Conservation (phyloP, 192 early-diverging fungal species). For the Linnemannia zychae region DNA sequence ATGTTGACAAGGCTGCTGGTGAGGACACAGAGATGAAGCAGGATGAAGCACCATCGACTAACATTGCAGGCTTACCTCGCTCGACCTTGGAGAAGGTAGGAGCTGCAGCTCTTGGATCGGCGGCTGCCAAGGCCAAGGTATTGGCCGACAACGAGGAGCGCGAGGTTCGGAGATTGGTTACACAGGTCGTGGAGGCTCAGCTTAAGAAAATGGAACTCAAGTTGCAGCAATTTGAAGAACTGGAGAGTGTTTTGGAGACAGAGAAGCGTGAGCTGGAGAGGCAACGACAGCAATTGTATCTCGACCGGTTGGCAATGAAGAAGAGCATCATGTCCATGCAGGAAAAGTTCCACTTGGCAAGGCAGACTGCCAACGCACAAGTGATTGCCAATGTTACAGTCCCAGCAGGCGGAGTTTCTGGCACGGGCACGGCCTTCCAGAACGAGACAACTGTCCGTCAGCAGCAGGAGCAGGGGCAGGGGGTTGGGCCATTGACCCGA, state of each 20-base stretch:
- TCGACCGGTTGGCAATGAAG: conserved; percentile 73
- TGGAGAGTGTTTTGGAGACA: conserved; percentile 89
- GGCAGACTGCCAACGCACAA: conserved; percentile 35
- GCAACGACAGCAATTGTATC: conserved; percentile 73
- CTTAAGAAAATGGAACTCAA: conserved; percentile 93
- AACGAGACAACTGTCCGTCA: conserved; percentile 15
- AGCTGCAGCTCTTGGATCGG: conserved; percentile 90
- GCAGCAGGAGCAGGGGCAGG: conserved; percentile 27
- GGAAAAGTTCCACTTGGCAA: conserved; percentile 43
- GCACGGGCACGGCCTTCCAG: conserved; percentile 33
- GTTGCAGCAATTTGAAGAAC: conserved; percentile 93
- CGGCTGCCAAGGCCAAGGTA: conserved; percentile 88
- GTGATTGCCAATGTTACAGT: conserved; percentile 18
- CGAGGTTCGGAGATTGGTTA: conserved; percentile 85
- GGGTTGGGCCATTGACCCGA: conserved; percentile 17
- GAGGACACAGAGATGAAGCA: conserved; percentile 28
- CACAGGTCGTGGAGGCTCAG: conserved; percentile 87
- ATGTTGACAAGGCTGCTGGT: conserved; percentile 46
- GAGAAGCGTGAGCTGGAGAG: conserved; percentile 87
- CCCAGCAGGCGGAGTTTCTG: conserved; percentile 25
- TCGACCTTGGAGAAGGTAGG: conserved; percentile 78
- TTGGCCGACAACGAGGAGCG: conserved; percentile 86
- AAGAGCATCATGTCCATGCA: conserved; percentile 61
- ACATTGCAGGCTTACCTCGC: conserved; percentile 38
- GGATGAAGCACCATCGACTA: background rate